Evolutionary conservation across 2,329 filamentous ascomycete species (phyloP).

Genomic region (Colletotrichum sojae): DNA sequence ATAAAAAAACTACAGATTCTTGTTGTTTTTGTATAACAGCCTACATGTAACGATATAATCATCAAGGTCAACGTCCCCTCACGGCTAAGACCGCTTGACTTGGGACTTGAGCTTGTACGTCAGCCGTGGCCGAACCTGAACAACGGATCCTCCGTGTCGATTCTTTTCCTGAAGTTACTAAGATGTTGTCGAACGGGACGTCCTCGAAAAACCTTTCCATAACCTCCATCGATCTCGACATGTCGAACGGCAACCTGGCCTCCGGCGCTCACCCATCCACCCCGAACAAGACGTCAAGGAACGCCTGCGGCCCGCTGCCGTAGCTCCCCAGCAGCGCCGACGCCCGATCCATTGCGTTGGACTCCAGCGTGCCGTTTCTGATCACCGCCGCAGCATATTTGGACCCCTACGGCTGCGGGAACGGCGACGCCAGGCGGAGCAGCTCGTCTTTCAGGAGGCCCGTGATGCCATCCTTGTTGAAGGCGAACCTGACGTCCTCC

Average conservation of each 20-base stretch:
- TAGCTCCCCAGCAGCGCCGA: constrained; percentile 57
- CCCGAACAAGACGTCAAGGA: constrained; percentile 59
- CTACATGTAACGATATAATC: too few species aligned
- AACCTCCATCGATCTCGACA: constrained; percentile 60
- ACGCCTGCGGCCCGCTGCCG: constrained; percentile 55
- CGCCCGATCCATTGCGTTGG: constrained; percentile 46
- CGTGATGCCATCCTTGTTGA: constrained; percentile 66
- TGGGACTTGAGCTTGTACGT: neutral
- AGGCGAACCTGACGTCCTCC: constrained; percentile 56
- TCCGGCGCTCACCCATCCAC: constrained; percentile 49
- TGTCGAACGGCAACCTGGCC: constrained; percentile 60
- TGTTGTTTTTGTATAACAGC: neutral
- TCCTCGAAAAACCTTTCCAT: constrained; percentile 51
- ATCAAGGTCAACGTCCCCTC: neutral
- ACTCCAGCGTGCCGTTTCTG: neutral
- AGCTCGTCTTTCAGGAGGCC: constrained; percentile 59
- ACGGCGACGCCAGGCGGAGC: neutral
- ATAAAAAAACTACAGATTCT: neutral
- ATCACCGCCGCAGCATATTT: neutral
- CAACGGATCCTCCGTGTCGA: constrained; percentile 45
- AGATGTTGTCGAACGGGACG: constrained; percentile 47
- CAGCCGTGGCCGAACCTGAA: constrained; percentile 48
- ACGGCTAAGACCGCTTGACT: neutral
- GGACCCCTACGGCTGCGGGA: neutral
- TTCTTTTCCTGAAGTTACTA: too few species aligned